These are phyloP conservation scores for Calonectria hongkongensis DNA, from an alignment of 2,329 filamentous ascomycete species.

Conservation along the genomic window DNA sequence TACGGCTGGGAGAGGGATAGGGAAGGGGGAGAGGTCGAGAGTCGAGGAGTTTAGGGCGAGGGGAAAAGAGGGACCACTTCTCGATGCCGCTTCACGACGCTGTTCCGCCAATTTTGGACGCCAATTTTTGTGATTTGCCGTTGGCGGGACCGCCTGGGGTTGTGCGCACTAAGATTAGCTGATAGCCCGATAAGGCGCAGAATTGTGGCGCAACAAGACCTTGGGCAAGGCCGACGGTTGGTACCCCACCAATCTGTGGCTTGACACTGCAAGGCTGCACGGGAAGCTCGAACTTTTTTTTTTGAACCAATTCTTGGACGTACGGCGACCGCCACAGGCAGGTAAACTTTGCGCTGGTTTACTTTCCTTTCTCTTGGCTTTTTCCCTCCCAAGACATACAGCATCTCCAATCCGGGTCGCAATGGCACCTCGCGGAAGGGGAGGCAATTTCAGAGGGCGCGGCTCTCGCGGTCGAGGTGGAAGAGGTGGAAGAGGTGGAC, in stretches of 20 bases:
- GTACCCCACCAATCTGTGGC: slow-evolving; percentile 59
- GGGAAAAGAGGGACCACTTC: slow-evolving; percentile 52
- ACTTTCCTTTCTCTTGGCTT: neutral
- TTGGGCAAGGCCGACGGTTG: slow-evolving; percentile 21
- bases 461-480: slow-evolving; percentile 54
- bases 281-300: slow-evolving; percentile 57
- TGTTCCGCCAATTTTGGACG: slow-evolving; percentile 61
- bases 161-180: slow-evolving; percentile 72
- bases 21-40: slow-evolving; percentile 26
- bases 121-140: slow-evolving; percentile 66
- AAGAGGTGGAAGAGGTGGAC: slow-evolving; percentile 49
- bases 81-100: slow-evolving; percentile 55
- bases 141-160: slow-evolving; percentile 66
- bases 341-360: slow-evolving; percentile 3
- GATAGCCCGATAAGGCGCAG: slow-evolving; percentile 62
- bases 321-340: slow-evolving; percentile 1
- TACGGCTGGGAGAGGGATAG: slow-evolving; percentile 37
- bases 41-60: slow-evolving; percentile 46
- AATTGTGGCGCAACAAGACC: slow-evolving; percentile 53
- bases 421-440: slow-evolving; percentile 62
- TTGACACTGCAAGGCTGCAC: slow-evolving; percentile 61
- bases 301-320: neutral
- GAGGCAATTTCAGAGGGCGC: slow-evolving; percentile 58
- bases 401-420: slow-evolving; percentile 17
- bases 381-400: neutral